Conservation (phyloP, 2,329 filamentous ascomycete genomes). For the Sphaerulina vaccinii region DNA sequence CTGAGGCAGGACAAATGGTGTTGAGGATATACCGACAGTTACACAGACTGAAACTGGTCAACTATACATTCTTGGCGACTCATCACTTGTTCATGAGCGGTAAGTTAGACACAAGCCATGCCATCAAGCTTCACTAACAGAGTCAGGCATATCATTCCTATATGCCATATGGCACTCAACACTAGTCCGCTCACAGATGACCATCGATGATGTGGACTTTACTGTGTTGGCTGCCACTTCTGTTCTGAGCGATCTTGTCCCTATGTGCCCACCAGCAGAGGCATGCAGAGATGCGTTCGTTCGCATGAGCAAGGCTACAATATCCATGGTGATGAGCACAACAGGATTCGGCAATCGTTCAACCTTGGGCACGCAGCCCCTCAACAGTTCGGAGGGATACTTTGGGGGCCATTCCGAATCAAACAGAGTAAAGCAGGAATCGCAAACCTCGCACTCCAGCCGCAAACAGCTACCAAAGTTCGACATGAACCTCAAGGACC, state of each 20-base stretch:
- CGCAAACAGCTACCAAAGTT: slow-evolving; percentile 49
- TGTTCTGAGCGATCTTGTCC: slow-evolving; percentile 84
- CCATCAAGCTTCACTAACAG: neutral
- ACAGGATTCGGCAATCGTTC: slow-evolving; percentile 62
- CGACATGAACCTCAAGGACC: slow-evolving; percentile 56
- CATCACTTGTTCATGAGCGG: slow-evolving; percentile 98
- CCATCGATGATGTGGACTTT: slow-evolving; percentile 95
- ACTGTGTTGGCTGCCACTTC: slow-evolving; percentile 91
- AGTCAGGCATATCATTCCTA: slow-evolving; percentile 77
- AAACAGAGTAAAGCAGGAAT: slow-evolving; percentile 5
- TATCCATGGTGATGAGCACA: slow-evolving; percentile 88
- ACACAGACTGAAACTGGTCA: slow-evolving; percentile 83
- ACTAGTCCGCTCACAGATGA: slow-evolving; percentile 78
- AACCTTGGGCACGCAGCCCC: slow-evolving; percentile 32
- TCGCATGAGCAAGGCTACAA: slow-evolving; percentile 89
- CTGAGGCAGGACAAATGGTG: slow-evolving; percentile 90
- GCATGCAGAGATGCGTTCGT: slow-evolving; percentile 93
- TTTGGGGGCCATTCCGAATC: slow-evolving; percentile 21
- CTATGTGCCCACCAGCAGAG: slow-evolving; percentile 92
- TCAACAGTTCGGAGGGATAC: slow-evolving; percentile 33
- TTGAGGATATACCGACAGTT: slow-evolving; percentile 86
- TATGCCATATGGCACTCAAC: slow-evolving; percentile 98
- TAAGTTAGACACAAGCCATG: slow-evolving; percentile 38
- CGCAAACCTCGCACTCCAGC: slow-evolving; percentile 7
- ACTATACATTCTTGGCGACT: slow-evolving; percentile 92